A percentile compares a stretch with the other conserved stretches of the same genome.
Conservation (phyloP, 2,329 filamentous ascomycete genomes). For the Aureobasidium subglaciale region DNA sequence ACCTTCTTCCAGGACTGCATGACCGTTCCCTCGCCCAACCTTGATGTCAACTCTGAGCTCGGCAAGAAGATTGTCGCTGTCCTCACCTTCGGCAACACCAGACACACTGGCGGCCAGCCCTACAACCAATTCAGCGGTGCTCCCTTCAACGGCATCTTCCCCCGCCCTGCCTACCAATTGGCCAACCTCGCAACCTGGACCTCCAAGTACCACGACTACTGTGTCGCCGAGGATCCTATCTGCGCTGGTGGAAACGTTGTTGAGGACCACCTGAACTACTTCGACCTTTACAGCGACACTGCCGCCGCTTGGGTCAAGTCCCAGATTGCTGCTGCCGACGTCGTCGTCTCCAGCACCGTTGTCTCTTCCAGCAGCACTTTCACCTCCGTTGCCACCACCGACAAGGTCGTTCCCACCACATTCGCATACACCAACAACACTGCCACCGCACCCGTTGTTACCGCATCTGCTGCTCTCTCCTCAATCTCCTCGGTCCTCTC, state of each 20-base stretch:
- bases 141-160: conserved; percentile 17
- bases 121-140: conserved; percentile 20
- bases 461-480: neutral
- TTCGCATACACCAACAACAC: conserved; percentile 12
- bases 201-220: conserved; percentile 31
- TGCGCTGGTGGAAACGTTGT: conserved; percentile 32
- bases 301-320: conserved; percentile 26
- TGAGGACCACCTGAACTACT: conserved; percentile 34
- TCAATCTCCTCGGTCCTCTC: neutral
- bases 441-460: neutral
- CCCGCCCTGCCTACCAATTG: conserved; percentile 15
- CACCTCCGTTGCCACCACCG: conserved; percentile 13
- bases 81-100: conserved; percentile 18
- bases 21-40: conserved; percentile 20
- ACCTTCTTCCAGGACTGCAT: conserved; percentile 33
- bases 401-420: conserved; percentile 11
- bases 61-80: conserved; percentile 19
- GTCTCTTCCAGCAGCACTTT: conserved; percentile 17
- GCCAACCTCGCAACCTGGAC: conserved; percentile 21
- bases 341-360: conserved; percentile 16
- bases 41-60: conserved; percentile 15
- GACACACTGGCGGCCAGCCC: conserved; percentile 18
- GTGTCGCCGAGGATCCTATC: conserved; percentile 33
- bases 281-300: conserved; percentile 26
- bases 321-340: conserved; percentile 17